Evolutionary conservation across 2,329 filamentous ascomycete genomes (phyloP).

Genomic region (Colletotrichum nymphaeae): DNA sequence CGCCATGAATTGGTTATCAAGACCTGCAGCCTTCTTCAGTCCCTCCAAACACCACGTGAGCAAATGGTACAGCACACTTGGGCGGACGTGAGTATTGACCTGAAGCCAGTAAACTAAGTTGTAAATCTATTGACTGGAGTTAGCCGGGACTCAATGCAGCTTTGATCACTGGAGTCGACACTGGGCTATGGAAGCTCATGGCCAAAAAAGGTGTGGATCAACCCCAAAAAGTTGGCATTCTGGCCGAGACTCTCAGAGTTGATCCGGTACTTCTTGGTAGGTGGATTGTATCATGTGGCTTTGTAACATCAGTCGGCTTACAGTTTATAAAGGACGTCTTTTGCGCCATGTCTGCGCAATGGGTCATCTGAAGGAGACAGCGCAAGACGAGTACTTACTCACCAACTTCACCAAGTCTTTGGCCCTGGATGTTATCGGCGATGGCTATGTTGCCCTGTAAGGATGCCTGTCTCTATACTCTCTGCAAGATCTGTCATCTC

Average conservation of each 20-base stretch:
- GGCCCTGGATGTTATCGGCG: conserved; percentile 47
- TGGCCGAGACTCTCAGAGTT: conserved; percentile 43
- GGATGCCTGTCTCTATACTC: conserved; percentile 1
- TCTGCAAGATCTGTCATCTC: not conserved
- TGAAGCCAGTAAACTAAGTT: not conserved
- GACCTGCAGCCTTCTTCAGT: conserved; percentile 45
- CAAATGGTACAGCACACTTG: conserved; percentile 59
- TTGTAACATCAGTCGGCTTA: not conserved
- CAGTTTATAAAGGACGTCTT: conserved; percentile 39
- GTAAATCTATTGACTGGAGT: not conserved
- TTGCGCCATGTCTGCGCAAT: conserved; percentile 52
- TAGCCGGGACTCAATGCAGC: conserved; percentile 41
- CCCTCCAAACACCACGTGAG: conserved; percentile 59
- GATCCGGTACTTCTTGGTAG: conserved; percentile 35
- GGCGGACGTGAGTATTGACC: conserved; percentile 48
- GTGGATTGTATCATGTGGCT: accelerated
- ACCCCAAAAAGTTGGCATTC: conserved; percentile 45
- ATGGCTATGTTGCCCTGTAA: conserved; percentile 47
- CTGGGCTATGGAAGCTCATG: conserved; percentile 49
- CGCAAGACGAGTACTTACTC: conserved; percentile 47
- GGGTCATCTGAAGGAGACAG: conserved; percentile 51
- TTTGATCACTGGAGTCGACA: conserved; percentile 46
- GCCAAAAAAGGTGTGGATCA: conserved; percentile 40
- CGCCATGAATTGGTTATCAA: conserved; percentile 47
- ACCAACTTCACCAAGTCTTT: conserved; percentile 52